Evolutionary conservation across 768 basidiomycete genomes (phyloP), one percentile per base, ranked within the genome.

Genomic region (Mycena epipterygia): DNA sequence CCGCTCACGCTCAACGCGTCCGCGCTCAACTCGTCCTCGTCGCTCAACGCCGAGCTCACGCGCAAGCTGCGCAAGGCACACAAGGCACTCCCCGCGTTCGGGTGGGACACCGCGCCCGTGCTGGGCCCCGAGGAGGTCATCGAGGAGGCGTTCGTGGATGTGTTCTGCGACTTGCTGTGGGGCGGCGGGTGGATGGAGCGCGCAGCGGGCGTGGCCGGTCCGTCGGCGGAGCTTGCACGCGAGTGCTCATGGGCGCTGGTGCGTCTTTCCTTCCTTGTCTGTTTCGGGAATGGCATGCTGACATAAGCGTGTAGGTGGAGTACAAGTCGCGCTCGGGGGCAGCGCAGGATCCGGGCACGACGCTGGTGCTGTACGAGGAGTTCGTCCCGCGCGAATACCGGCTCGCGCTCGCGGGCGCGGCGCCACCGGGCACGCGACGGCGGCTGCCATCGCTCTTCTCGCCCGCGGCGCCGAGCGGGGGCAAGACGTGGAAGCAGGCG

Each of bases 161-260:
- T 94, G 19, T 95, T 94, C 76, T 93, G 92, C 73, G 93, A 95
- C 78, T 81, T 95, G 41, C 82, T 95, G 7, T 94, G 92, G 72
- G 96, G 90, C 58, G 91, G 88, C 75, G 94, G 95, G 5, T 97
- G 96, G 87, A 90, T 93, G 89, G 93, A 96, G 72, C 80, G 88
- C 6, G 91, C 94, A 74, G 81, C 90, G 49, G 86, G 84, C 4
- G 95, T 96, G 73, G 89, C 91, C 67, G 78, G 77, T 4, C 35
- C 61, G 23, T 32, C 48, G 58, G 65, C 66, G 39, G 73, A 73
- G 35, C 12, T 69, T 35, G 95, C 95, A 78, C 85, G 93, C 72
- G 95, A 97, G 72, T 94, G 95, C 74, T 96, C 95, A 76, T 98
- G 96, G 96, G 95, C 93, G 23, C 74, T 98, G 84, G 96, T 97